Evolutionary conservation across 1,284 basidiomycete genomes (phyloP), one percentile per base, ranked within the genome.

Genomic region (Malassezia furfur): DNA sequence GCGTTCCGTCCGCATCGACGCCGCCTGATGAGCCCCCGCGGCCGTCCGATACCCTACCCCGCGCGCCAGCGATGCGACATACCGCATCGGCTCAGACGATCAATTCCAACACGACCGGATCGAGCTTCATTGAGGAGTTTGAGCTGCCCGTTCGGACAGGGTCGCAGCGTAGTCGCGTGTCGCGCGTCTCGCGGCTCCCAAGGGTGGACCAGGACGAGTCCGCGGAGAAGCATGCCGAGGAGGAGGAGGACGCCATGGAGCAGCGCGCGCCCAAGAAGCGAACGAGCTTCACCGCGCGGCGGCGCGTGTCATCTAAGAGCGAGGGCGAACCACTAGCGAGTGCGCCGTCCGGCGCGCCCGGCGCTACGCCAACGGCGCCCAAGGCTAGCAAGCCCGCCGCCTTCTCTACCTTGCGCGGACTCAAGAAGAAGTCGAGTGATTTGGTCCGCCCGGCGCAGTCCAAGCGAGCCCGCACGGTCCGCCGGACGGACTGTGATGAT

Each of bases 61-160:
- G 11, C 14, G 3, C 9, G 3, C 14, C 5, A 34, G 9, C 15
- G 15, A 14, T 37, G n/a, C 36, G 36, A 3, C 36, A 15, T 30
- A 19, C 21, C 3, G 9, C 22, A 15, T 30, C 22, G 19, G 17
- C 25, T 1, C 21, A 45, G 6, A 17, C 43, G 14, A 45, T 19
- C n/a, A 15, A 21, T 2, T 30, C 43, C 15, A 28, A 45, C 21
- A 19, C 25, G 17, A 32, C 28, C 8, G 32, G 32, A 14, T 45
- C 43, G 19, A 28, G 45, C 30, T 47, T 47, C 10, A 36, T 47
- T 17, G 45, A 47, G 45, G 31, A 21, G 17, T 47, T 47, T 17
- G 17, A 47, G 6, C 19, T 45, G 17, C 43, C 43, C 17, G n/a
- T 11, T 6, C 43, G 43, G 14, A 14, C 15, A 5, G 25, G 28